Base-by-base conservation (phyloP, 192 early-diverging fungal genomes). In the Pecoramyces ruminantium region DNA sequence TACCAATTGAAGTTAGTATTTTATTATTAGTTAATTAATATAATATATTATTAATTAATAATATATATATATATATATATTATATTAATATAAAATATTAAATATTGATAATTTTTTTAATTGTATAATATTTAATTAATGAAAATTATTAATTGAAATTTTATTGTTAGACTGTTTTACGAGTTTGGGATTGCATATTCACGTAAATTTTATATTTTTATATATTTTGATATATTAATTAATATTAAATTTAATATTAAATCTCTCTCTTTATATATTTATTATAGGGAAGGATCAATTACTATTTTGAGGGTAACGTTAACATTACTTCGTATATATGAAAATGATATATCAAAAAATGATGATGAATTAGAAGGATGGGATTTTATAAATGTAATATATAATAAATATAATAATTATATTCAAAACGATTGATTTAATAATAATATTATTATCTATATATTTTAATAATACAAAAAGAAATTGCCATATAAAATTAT, bases 171-270 rank as follows among this genome's bases (percentile, higher is more conserved):
- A 91, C 93, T 27, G 89, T 92, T 14, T 83, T 95, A 1, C 88
- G 94, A 34, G 89, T 94, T 21, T 95, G 94, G 94, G 94, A 95
- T 89, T 87, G 88, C 78, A 93, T 95, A 81, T 90, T 92, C 79
- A 92, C 92, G 86, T 86, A 88, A 85, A 84, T 79, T 12, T 27
- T 28, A 34, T n/a, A n/a, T n/a, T n/a, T n/a, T n/a, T n/a, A n/a
- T n/a, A n/a, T n/a, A n/a, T n/a, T n/a, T n/a, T n/a, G n/a, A n/a
- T n/a, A n/a, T n/a, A n/a, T n/a, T n/a, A n/a, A n/a, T n/a, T n/a
- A n/a, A n/a, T n/a, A n/a, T n/a, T n/a, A n/a, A n/a, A n/a, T n/a
- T n/a, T n/a, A n/a, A n/a, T n/a, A n/a, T n/a, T n/a, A n/a, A n/a
- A n/a, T n/a, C n/a, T n/a, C n/a, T n/a, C n/a, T n/a, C n/a, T 79